Base-by-base conservation (phyloP, 73 alveolate genomes). In the Effrenium voratum region DNA sequence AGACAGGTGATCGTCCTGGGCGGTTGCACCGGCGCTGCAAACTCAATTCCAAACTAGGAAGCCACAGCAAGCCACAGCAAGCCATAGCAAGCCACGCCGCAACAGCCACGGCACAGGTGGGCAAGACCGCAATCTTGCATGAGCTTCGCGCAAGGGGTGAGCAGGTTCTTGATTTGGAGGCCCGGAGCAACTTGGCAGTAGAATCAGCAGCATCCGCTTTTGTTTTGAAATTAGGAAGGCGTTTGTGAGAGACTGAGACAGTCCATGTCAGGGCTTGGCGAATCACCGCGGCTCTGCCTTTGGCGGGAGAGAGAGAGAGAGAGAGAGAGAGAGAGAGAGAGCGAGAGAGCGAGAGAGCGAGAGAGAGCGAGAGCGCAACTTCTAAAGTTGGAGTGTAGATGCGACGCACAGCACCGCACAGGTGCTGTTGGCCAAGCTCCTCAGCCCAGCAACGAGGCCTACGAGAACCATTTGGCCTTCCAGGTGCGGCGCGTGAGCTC, bases 21-120 rank as follows among this genome's bases (percentile, higher is more conserved):
- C 6, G 97, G 97, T 40, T 90, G 97, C 87, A 90, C 97, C 19
- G 97, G 97, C n/a, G n/a, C n/a, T n/a, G n/a, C n/a, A n/a, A n/a
- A n/a, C n/a, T n/a, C n/a, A n/a, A n/a, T n/a, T n/a, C n/a, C n/a
- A n/a, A n/a, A n/a, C n/a, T n/a, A n/a, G n/a, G n/a, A n/a, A n/a
- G n/a, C n/a, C n/a, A n/a, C n/a, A n/a, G n/a, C n/a, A n/a, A n/a
- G n/a, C n/a, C n/a, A n/a, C n/a, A n/a, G n/a, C n/a, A n/a, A n/a
- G n/a, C n/a, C n/a, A n/a, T n/a, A n/a, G n/a, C n/a, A n/a, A n/a
- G n/a, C n/a, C n/a, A n/a, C n/a, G n/a, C n/a, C n/a, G n/a, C n/a
- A 10, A 55, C 68, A 55, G 68, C 10, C 68, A 55, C 68, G 68
- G 68, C 68, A 30, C 46, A 46, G 66, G 96, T 75, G 30, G 98